Evolutionary conservation across 2,329 filamentous ascomycete genomes (phyloP).

Genomic region (Arachnomyces sp.): DNA sequence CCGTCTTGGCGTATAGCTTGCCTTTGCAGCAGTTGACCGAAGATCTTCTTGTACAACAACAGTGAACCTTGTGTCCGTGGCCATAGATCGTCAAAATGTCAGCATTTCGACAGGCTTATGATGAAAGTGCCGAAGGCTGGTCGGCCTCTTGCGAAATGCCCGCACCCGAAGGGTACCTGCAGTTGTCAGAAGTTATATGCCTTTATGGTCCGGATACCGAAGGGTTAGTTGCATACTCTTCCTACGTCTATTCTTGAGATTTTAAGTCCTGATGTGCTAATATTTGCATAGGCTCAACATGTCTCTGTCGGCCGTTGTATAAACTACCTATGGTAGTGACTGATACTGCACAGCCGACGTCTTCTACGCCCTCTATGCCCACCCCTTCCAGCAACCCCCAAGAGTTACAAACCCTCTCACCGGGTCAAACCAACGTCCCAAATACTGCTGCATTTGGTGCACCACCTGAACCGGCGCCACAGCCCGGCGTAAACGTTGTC

Average conservation of each 20-base stretch:
- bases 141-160: slow-evolving; percentile 39
- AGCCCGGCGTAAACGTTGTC: too few relatives aligned
- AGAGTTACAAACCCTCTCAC: slow-evolving; percentile 1
- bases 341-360: slow-evolving; percentile 15
- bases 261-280: slow-evolving; percentile 10
- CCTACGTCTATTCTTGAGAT: background rate
- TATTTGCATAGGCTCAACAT: slow-evolving; percentile 26
- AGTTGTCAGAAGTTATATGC: slow-evolving; percentile 35
- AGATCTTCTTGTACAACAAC: too few relatives aligned
- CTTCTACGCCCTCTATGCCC: slow-evolving; percentile 10
- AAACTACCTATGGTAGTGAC: slow-evolving; percentile 23
- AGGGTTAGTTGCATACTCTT: slow-evolving; percentile 23
- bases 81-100: slow-evolving; percentile 42
- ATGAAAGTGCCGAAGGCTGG: slow-evolving; percentile 43
- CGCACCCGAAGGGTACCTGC: slow-evolving; percentile 36
- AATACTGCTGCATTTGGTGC: too few relatives aligned
- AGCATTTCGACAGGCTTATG: slow-evolving; percentile 41
- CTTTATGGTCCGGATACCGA: slow-evolving; percentile 38
- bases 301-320: slow-evolving; percentile 35
- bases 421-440: slow-evolving; percentile 1
- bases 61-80: slow-evolving; percentile 43
- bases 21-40: background rate
- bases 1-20: background rate
- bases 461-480: too few relatives aligned
- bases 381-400: slow-evolving; percentile 2